Percentiles rank a stretch among this genome's conserved stretches.
phyloP scores from a whole-genome alignment of 345 rosid genomes.

The Linum tenue region DNA sequence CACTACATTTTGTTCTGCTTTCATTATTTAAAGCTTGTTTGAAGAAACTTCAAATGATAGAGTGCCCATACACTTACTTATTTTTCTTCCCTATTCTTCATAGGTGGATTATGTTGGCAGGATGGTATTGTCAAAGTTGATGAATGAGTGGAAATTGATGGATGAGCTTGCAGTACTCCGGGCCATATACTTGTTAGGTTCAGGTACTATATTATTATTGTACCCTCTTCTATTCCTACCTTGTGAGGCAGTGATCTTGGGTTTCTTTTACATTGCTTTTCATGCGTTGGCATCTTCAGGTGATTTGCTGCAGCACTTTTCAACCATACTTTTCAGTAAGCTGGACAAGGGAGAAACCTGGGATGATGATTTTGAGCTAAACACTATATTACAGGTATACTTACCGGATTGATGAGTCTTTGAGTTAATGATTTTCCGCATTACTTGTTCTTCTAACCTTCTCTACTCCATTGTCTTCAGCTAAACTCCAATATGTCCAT shows the following conservation, averaged over 20 bases:
- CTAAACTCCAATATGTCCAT: too few species aligned
- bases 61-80: too few species aligned
- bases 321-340: slow-evolving; percentile 62
- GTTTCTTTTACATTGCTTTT: slow-evolving; percentile 15
- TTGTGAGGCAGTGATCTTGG: slow-evolving; percentile 3
- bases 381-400: slow-evolving; percentile 77
- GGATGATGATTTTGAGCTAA: slow-evolving; percentile 91
- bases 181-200: slow-evolving; percentile 91
- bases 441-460: too few species aligned
- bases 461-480: too few species aligned
- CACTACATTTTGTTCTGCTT: slow-evolving; percentile 2
- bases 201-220: slow-evolving; percentile 40
- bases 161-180: slow-evolving; percentile 95
- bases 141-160: slow-evolving; percentile 93
- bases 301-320: slow-evolving; percentile 91
- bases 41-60: too few species aligned
- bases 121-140: slow-evolving; percentile 66
- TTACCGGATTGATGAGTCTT: neutral
- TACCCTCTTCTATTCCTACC: slow-evolving; percentile 12
- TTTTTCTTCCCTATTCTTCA: slow-evolving; percentile 3
- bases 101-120: slow-evolving; percentile 78
- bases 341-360: slow-evolving; percentile 84
- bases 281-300: slow-evolving; percentile 38
- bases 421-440: neutral
- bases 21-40: too few species aligned